phyloP scores from a whole-genome alignment of 495 filamentous ascomycete species.

The Ramalina intermedia region DNA sequence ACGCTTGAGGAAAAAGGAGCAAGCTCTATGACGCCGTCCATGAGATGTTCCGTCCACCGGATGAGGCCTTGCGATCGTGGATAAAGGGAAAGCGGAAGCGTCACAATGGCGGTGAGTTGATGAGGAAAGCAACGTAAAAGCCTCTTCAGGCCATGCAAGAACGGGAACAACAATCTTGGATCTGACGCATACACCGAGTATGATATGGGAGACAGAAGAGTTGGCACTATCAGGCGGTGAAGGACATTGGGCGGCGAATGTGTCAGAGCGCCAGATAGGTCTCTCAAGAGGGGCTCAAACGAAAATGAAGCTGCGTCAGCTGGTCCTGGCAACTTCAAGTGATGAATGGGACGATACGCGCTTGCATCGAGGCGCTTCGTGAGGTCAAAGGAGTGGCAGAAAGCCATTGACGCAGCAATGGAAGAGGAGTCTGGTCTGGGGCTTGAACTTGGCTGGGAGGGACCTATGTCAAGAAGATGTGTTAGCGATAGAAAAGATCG shows the following conservation, averaged over 20 bases:
- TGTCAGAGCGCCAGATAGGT: slow-evolving; percentile 42
- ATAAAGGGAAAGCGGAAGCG: slow-evolving; percentile 66
- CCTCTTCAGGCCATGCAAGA: slow-evolving; percentile 65
- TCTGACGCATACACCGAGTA: slow-evolving; percentile 54
- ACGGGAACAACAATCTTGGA: slow-evolving; percentile 63
- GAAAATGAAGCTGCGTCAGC: slow-evolving; percentile 32
- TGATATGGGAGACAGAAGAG: slow-evolving; percentile 65
- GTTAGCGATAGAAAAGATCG: too few species aligned
- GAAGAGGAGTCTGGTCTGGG: neutral
- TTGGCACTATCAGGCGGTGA: slow-evolving; percentile 75
- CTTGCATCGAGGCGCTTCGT: slow-evolving; percentile 62
- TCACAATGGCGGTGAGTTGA: slow-evolving; percentile 59
- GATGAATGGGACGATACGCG: slow-evolving; percentile 38
- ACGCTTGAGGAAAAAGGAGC: slow-evolving; percentile 65
- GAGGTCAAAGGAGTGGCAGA: slow-evolving; percentile 85
- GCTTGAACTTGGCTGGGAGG: too few species aligned
- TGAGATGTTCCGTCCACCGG: slow-evolving; percentile 76
- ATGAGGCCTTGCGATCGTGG: slow-evolving; percentile 64
- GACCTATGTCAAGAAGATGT: too few species aligned
- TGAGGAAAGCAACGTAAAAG: slow-evolving; percentile 52
- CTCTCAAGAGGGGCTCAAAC: slow-evolving; percentile 47
- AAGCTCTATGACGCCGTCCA: slow-evolving; percentile 78
- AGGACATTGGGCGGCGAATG: slow-evolving; percentile 43
- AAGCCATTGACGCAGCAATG: slow-evolving; percentile 26
- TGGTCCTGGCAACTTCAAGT: slow-evolving; percentile 36